Conservation (phyloP, 768 basidiomycete genomes). For the Galerina marginata region DNA sequence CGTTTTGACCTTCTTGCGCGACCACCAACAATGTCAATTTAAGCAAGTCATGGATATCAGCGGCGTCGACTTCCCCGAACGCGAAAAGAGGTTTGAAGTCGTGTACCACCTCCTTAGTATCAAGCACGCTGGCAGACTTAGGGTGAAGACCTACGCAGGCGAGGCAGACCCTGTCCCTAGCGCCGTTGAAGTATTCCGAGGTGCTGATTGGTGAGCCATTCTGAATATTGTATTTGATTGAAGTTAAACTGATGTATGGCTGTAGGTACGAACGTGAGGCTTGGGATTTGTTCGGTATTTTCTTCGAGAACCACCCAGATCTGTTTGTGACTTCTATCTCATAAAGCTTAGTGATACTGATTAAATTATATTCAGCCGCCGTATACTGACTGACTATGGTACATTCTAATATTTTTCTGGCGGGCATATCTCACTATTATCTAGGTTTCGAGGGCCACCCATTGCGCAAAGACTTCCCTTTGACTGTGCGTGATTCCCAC, state of each 20-base stretch:
- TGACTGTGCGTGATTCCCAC: slow-evolving; percentile 67
- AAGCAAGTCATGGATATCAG: slow-evolving; percentile 93
- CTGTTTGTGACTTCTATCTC: slow-evolving; percentile 59
- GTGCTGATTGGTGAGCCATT: slow-evolving; percentile 84
- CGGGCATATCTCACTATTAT: slow-evolving; percentile 11
- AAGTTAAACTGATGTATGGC: neutral
- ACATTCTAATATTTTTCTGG: slow-evolving; percentile 16
- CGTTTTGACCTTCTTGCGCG: slow-evolving; percentile 89
- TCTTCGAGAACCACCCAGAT: slow-evolving; percentile 96
- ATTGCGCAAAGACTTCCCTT: slow-evolving; percentile 95
- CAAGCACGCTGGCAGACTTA: slow-evolving; percentile 77
- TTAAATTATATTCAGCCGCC: slow-evolving; percentile 61
- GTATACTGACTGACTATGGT: slow-evolving; percentile 98
- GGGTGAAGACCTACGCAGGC: slow-evolving; percentile 97
- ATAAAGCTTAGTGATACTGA: slow-evolving; percentile 7
- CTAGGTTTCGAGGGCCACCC: slow-evolving; percentile 97
- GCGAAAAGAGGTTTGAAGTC: slow-evolving; percentile 93
- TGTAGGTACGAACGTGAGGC: slow-evolving; percentile 94
- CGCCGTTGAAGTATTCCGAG: slow-evolving; percentile 75
- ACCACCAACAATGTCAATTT: slow-evolving; percentile 95
- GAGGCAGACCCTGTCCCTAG: slow-evolving; percentile 93
- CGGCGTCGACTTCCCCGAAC: slow-evolving; percentile 93
- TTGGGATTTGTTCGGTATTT: slow-evolving; percentile 98
- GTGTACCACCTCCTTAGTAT: slow-evolving; percentile 94
- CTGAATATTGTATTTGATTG: neutral